These are phyloP conservation scores for Stygiomarasmius scandens DNA, from an alignment of 1,284 basidiomycete species.

Conservation along the genomic window DNA sequence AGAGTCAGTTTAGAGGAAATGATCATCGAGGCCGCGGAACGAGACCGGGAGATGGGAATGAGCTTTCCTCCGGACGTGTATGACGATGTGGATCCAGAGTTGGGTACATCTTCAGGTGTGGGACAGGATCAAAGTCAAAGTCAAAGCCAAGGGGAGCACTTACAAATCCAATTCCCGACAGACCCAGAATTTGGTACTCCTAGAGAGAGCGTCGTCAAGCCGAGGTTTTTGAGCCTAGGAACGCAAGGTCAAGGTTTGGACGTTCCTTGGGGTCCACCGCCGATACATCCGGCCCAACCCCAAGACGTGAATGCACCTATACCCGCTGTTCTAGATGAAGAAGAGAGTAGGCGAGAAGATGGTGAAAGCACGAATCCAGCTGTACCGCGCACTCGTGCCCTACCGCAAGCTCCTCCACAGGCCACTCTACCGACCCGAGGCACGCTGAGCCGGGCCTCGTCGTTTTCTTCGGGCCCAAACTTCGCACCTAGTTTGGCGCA, in stretches of 20 bases:
- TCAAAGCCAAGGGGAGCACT: slow-evolving; percentile 2
- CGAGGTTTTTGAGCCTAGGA: slow-evolving; percentile 25
- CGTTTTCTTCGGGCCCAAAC: background rate
- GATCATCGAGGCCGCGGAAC: background rate
- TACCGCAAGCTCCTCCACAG: background rate
- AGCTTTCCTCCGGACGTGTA: too few relatives aligned
- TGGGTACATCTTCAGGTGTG: too few relatives aligned
- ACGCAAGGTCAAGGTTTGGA: slow-evolving; percentile 21
- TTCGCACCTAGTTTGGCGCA: background rate
- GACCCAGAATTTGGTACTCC: slow-evolving; percentile 25
- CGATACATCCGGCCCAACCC: too few relatives aligned
- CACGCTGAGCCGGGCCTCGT: background rate
- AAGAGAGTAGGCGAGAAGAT: background rate
- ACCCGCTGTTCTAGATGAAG: background rate
- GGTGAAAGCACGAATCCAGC: too few relatives aligned
- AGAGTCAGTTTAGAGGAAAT: background rate
- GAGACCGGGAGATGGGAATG: background rate
- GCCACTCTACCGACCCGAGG: background rate
- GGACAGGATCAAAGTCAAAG: too few relatives aligned
- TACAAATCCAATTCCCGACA: slow-evolving; percentile 26
- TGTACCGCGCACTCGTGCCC: background rate
- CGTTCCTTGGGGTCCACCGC: slow-evolving; percentile 22
- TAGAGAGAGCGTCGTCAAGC: slow-evolving; percentile 21
- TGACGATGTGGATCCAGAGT: too few relatives aligned
- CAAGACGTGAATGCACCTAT: background rate